phyloP scores from a whole-genome alignment of 2,329 filamentous ascomycete genomes.

The Microdochium nivale region DNA sequence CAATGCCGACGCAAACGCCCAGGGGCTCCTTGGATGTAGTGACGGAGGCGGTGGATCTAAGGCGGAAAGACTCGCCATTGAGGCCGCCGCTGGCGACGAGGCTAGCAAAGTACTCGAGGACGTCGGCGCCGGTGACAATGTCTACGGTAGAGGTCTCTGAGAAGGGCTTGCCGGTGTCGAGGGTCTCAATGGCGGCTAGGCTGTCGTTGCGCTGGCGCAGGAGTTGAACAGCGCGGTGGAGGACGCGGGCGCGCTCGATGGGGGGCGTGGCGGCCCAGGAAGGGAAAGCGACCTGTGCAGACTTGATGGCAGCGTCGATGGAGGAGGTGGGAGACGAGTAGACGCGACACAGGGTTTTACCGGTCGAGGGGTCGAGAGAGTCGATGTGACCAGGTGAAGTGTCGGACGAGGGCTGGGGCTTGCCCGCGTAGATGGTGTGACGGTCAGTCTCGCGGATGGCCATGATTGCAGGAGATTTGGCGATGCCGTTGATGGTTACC shows the following conservation, averaged over 20 bases:
- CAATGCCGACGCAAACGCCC: slow-evolving; percentile 79
- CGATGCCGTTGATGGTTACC: not conserved
- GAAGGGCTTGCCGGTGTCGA: slow-evolving; percentile 80
- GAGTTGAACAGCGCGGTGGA: slow-evolving; percentile 66
- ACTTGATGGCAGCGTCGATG: slow-evolving; percentile 62
- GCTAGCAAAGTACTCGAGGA: slow-evolving; percentile 80
- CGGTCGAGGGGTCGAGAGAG: slow-evolving; percentile 67
- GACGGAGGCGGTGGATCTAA: slow-evolving; percentile 70
- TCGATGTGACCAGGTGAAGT: slow-evolving; percentile 56
- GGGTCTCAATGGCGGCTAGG: slow-evolving; percentile 70
- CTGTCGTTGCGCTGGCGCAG: slow-evolving; percentile 71
- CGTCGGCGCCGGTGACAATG: slow-evolving; percentile 73
- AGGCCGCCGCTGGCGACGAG: slow-evolving; percentile 68
- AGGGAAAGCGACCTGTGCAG: slow-evolving; percentile 64
- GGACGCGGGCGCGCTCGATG: slow-evolving; percentile 66
- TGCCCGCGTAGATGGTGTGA: slow-evolving; percentile 70
- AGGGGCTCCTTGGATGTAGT: slow-evolving; percentile 76
- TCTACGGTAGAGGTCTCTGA: slow-evolving; percentile 81
- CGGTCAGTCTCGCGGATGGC: slow-evolving; percentile 24
- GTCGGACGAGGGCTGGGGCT: slow-evolving; percentile 47
- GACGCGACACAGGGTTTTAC: slow-evolving; percentile 60
- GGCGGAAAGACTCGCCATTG: slow-evolving; percentile 69
- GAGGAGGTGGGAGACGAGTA: slow-evolving; percentile 58
- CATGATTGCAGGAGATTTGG: slow-evolving; percentile 8
- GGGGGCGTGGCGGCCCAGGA: slow-evolving; percentile 69